Evolutionary conservation across 192 early-diverging fungal species (phyloP).

Genomic region (Haplosporangium gracile): DNA sequence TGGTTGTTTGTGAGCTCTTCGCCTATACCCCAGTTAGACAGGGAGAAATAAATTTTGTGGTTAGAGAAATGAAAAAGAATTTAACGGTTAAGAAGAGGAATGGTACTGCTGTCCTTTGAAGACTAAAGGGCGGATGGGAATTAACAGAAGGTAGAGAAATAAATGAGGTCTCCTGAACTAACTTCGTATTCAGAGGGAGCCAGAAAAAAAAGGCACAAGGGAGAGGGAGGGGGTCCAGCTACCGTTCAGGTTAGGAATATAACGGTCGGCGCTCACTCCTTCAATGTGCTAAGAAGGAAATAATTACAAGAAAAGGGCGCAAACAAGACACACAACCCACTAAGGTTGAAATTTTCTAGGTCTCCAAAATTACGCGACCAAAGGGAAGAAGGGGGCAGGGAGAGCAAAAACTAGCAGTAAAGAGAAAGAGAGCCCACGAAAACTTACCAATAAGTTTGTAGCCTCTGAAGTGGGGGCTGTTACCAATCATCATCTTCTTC

Average conservation of each 20-base stretch:
- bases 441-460: slow-evolving; percentile 62
- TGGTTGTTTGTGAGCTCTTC: slow-evolving; percentile 46
- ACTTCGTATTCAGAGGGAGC: neutral
- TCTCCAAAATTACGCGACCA: too few relatives aligned
- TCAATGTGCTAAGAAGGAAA: neutral
- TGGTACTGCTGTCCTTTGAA: neutral
- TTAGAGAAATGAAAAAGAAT: neutral
- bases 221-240: neutral
- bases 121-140: neutral
- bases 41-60: neutral
- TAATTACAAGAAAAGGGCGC: neutral
- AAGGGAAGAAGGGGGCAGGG: neutral
- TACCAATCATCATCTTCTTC: slow-evolving; percentile 63
- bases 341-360: too few relatives aligned
- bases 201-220: neutral
- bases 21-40: slow-evolving; percentile 1
- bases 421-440: neutral
- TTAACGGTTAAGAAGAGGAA: neutral
- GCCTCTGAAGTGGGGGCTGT: slow-evolving; percentile 71
- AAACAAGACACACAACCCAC: too few relatives aligned
- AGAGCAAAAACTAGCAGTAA: neutral
- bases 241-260: neutral
- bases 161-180: neutral
- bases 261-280: neutral
- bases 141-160: neutral